Conservation (phyloP, 768 basidiomycete species). For the Leucosporidium yakuticum region DNA sequence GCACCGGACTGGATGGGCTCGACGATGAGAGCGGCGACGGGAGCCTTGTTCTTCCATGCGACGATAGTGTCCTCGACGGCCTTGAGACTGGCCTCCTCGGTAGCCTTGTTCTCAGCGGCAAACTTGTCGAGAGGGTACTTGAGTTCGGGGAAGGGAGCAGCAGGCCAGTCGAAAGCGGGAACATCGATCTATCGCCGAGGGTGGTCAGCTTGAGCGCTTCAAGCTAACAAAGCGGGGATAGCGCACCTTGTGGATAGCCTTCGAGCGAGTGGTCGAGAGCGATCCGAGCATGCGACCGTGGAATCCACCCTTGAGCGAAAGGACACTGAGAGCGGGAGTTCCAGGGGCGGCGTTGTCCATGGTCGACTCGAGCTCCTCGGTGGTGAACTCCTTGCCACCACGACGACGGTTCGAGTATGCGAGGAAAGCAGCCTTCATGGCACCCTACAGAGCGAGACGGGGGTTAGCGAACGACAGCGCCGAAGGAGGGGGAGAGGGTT, state of each 20-base stretch:
- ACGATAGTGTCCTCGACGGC: conserved; percentile 36
- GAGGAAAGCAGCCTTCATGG: conserved; percentile 48
- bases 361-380: conserved; percentile 44
- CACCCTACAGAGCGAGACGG: conserved; percentile 39
- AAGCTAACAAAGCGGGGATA: background rate
- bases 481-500: too few relatives aligned
- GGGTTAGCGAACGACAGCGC: too few relatives aligned
- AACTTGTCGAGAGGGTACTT: conserved; percentile 47
- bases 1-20: conserved; percentile 45
- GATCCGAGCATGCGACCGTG: conserved; percentile 48
- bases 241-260: conserved; percentile 47
- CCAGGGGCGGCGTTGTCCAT: conserved; percentile 47
- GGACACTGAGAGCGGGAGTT: conserved; percentile 43
- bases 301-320: conserved; percentile 47
- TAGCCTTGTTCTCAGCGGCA: conserved; percentile 43
- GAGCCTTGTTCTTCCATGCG: conserved; percentile 37
- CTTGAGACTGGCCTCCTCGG: conserved; percentile 43
- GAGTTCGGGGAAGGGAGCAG: conserved; percentile 44
- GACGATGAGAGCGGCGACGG: conserved; percentile 48
- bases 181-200: conserved; percentile 42
- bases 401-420: conserved; percentile 41
- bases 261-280: conserved; percentile 45
- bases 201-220: background rate
- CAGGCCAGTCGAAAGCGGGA: conserved; percentile 49
- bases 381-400: conserved; percentile 40